Percentiles rank a stretch among this genome's conserved stretches.
These are phyloP conservation scores for Vanderwaltozyma polyspora DNA, from an alignment of 805 yeast genomes.

Conservation along the genomic window DNA sequence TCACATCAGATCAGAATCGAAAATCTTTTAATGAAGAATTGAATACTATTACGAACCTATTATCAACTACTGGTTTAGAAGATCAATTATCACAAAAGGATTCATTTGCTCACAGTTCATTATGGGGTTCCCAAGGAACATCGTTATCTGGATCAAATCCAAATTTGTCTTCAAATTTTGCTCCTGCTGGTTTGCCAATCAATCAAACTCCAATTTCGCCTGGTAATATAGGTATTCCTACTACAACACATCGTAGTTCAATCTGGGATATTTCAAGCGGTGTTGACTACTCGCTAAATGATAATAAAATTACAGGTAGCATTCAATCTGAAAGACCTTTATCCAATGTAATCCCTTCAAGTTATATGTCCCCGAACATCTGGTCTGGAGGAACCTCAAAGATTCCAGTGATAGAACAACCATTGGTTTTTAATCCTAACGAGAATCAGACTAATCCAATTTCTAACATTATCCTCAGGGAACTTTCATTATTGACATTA, in stretches of 20 bases:
- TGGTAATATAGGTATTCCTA: conserved; percentile 1
- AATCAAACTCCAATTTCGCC: background rate
- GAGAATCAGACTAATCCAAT: background rate
- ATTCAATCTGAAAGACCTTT: conserved; percentile 1
- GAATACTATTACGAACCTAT: conserved; percentile 17
- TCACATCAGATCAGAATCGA: conserved; percentile 6
- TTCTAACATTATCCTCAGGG: background rate
- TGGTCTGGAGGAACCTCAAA: no score
- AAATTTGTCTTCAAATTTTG: background rate
- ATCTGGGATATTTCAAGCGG: conserved; percentile 17
- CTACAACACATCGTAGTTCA: conserved; percentile 10
- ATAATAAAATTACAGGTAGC: background rate
- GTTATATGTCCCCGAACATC: no score
- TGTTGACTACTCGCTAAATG: background rate
- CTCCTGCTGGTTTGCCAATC: background rate
- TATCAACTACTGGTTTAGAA: conserved; percentile 17
- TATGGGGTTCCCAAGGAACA: conserved; percentile 13
- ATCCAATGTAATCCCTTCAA: background rate
- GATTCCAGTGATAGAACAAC: no score
- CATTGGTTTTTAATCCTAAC: no score
- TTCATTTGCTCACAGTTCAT: conserved; percentile 3
- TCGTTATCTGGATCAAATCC: conserved; percentile 1
- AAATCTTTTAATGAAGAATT: conserved; percentile 19
- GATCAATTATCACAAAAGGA: conserved; percentile 3
- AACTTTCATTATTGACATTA: conserved; percentile 1